Conservation (phyloP, 257 asterid species). For the Prunella vulgaris region DNA sequence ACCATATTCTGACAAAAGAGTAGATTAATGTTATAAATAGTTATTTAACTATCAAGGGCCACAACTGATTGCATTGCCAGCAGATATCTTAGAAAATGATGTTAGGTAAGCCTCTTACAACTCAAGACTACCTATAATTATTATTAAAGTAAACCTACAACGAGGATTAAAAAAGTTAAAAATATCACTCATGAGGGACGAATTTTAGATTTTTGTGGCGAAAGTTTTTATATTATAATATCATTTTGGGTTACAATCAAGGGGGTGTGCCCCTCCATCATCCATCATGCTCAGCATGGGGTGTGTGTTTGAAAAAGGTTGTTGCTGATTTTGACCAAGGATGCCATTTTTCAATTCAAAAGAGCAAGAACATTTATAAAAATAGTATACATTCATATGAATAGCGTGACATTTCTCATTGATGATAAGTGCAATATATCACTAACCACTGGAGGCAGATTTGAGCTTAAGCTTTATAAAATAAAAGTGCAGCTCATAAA, state of each 20-base stretch:
- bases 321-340: not conserved
- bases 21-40: not conserved
- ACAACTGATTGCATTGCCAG: conserved; percentile 9
- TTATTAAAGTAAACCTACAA: not conserved
- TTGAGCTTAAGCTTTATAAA: not conserved
- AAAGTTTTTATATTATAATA: not conserved
- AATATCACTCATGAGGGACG: not conserved
- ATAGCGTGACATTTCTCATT: conserved; percentile 2
- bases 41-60: not conserved
- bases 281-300: not conserved
- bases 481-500: conserved; percentile 4
- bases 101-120: not conserved
- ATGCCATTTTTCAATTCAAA: not conserved
- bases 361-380: not conserved
- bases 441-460: not conserved
- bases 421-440: not conserved
- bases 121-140: not conserved
- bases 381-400: not conserved
- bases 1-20: not conserved
- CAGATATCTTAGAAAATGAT: not conserved
- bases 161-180: not conserved
- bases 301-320: not conserved
- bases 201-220: not conserved
- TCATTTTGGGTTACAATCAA: not conserved
- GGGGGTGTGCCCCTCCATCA: not conserved